Percentiles rank a stretch among this genome's conserved stretches.
These are phyloP conservation scores for Phytophthora constricta DNA, from an alignment of 352 stramenopile species.

Conservation along the genomic window DNA sequence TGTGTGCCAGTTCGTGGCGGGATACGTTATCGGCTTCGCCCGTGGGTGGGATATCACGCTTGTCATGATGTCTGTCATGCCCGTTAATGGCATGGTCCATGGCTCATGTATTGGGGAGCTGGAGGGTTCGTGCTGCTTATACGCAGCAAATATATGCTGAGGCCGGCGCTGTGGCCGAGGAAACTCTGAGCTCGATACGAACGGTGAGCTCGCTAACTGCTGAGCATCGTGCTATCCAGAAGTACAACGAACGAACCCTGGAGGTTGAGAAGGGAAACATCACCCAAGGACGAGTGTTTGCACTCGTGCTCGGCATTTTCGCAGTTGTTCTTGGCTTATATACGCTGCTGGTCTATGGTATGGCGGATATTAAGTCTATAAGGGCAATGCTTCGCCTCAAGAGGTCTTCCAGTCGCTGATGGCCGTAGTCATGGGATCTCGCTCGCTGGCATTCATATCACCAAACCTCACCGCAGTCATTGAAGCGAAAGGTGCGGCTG, in stretches of 20 bases:
- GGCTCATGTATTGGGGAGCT: slow-evolving; percentile 12
- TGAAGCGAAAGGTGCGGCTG: slow-evolving; percentile 25
- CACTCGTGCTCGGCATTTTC: slow-evolving; percentile 30
- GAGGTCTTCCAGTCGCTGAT: slow-evolving; percentile 40
- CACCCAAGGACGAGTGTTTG: slow-evolving; percentile 8
- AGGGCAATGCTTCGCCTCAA: slow-evolving; percentile 21
- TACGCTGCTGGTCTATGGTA: slow-evolving; percentile 47
- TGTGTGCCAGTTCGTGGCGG: slow-evolving; percentile 41
- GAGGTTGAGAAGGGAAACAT: slow-evolving; percentile 31
- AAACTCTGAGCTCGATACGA: slow-evolving; percentile 67
- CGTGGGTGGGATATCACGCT: slow-evolving; percentile 41
- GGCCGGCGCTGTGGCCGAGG: slow-evolving; percentile 58
- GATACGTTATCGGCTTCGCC: slow-evolving; percentile 22
- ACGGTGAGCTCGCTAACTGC: slow-evolving; percentile 44
- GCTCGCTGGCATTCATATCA: slow-evolving; percentile 35
- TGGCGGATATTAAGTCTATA: slow-evolving; percentile 36
- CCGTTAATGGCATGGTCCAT: slow-evolving; percentile 18
- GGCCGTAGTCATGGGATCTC: slow-evolving; percentile 38
- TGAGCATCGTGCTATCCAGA: slow-evolving; percentile 29
- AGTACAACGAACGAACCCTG: slow-evolving; percentile 24
- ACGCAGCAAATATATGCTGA: slow-evolving; percentile 48
- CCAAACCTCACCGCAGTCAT: slow-evolving; percentile 37
- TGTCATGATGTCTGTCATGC: slow-evolving; percentile 36
- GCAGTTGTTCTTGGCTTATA: slow-evolving; percentile 36
- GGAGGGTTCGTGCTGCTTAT: slow-evolving; percentile 2